phyloP scores from a whole-genome alignment of 2,329 filamentous ascomycete genomes.

The Fusarium sororula region DNA sequence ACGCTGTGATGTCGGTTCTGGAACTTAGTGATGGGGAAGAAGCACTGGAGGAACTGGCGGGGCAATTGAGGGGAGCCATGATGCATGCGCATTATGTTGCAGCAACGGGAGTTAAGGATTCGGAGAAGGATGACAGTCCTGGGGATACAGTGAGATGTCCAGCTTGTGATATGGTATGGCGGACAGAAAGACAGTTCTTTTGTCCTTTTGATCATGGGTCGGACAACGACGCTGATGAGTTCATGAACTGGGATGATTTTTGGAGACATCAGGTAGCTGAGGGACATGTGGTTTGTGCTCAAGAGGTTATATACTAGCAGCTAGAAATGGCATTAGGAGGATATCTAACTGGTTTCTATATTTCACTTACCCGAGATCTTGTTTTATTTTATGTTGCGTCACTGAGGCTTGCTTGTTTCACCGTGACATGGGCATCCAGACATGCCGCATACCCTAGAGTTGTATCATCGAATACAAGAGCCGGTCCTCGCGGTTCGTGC shows the following conservation, averaged over 20 bases:
- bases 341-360: rapidly evolving
- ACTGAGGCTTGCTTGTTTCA: not conserved
- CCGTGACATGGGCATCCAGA: rapidly evolving
- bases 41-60: rapidly evolving
- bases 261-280: rapidly evolving
- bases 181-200: rapidly evolving
- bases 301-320: rapidly evolving
- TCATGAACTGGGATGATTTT: rapidly evolving
- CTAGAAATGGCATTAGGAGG: rapidly evolving
- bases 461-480: rapidly evolving
- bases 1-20: not conserved
- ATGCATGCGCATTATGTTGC: not conserved
- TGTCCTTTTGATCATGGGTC: not conserved
- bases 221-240: rapidly evolving
- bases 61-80: not conserved
- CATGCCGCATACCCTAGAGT: not conserved
- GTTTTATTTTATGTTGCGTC: rapidly evolving
- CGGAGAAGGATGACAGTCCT: rapidly evolving
- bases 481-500: not conserved
- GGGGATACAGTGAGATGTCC: rapidly evolving
- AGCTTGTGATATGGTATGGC: not conserved
- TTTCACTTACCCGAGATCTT: rapidly evolving
- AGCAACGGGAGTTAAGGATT: not conserved
- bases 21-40: rapidly evolving
- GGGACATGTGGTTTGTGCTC: rapidly evolving